Evolutionary conservation across 2,329 filamentous ascomycete species (phyloP), one percentile per base, ranked within the genome.

Genomic region (Eurotiales sp.): DNA sequence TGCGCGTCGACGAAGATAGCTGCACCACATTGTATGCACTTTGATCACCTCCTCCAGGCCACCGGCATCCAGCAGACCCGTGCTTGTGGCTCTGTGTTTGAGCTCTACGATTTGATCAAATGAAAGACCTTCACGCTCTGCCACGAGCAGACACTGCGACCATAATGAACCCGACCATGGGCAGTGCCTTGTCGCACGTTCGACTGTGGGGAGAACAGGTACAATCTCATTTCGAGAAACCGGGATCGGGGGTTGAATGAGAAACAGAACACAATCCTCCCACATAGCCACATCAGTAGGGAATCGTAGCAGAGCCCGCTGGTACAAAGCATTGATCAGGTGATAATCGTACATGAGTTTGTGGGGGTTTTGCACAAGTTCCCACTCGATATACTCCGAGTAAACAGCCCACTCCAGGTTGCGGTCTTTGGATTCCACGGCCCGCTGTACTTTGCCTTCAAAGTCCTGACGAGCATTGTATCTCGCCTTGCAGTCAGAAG

Each of bases 21-120:
- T 90, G 64, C 92, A 96, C 93, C 93, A 99, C 0, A 91, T 87
- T 48, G 89, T 84, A 63, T 96, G 90, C 63, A 97, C 89, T 61
- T 95, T 90, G 53, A 97, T 81, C 27, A 96, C 84, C 58, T 91
- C 88, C 45, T 90, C 84, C 78, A 96, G 86, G 21, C 90, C 91
- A 55, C 90, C 85, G 56, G 87, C 85, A 65, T 95, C 90, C 4
- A 97, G 77, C 37, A 95, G 78, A 8, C 90, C 86, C 21, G 89
- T 90, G 63, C 86, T 89, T 0, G 91, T 97, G 6, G 93, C 93
- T 39, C 85, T 85, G 68, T 96, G 90, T 70, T 99, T 99, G 67
- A 96, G 90, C 36, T 84, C 80, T 61, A 95, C 89, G 47, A 97
- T 88, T 45, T 88, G 86, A 21, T 85, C 77, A 61, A 95, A 96